Evolutionary conservation across 495 filamentous ascomycete genomes (phyloP), one percentile per base, ranked within the genome.

Genomic region (Xanthoparmelia taractica): DNA sequence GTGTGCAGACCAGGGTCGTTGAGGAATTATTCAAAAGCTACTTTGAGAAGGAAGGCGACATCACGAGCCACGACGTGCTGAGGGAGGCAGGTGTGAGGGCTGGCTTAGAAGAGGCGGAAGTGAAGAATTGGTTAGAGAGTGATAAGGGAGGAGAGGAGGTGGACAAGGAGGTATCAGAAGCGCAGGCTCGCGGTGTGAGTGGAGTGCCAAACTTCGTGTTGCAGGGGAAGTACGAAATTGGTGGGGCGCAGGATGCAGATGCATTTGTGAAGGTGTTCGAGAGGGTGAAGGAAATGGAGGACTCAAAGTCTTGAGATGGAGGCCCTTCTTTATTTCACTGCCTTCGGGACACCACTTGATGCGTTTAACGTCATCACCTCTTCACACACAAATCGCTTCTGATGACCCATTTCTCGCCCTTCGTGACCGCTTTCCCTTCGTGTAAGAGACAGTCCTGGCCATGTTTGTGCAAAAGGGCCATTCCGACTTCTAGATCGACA

Each of bases 341-440:
- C n/a, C 7, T 29, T 36, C 25, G 4, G 25, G 8, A 18, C 29
- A 10, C 20, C 8, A 38, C 40, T 2, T 36, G 3, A 43, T 43
- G 20, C 13, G 8, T 12, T 17, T 34, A 60, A 13, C 23, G 10
- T n/a, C 38, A 58, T 73, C 62, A 87, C 63, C 78, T 76, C 67
- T 70, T 82, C 25, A 96, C 85, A 68, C 91, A 91, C 60, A 96
- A 73, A 78, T 96, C 93, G 58, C 87, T 96, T 60, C 93, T 78
- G 58, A 97, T 80, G 59, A 97, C 86, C 92, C 92, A 97, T 72
- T 96, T 97, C 73, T 96, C 91, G 18, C 92, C 93, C 48, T 80
- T 78, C 0, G 72, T 82, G 0, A 96, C 92, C 68, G 94, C 83
- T 64, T 78, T 80, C 11, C 91, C 91, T 73, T 97, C 92, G 75